Percentiles rank a stretch among this genome's conserved stretches.
Conservation (phyloP, 192 early-diverging fungal species). For the Coemansia sp. region DNA sequence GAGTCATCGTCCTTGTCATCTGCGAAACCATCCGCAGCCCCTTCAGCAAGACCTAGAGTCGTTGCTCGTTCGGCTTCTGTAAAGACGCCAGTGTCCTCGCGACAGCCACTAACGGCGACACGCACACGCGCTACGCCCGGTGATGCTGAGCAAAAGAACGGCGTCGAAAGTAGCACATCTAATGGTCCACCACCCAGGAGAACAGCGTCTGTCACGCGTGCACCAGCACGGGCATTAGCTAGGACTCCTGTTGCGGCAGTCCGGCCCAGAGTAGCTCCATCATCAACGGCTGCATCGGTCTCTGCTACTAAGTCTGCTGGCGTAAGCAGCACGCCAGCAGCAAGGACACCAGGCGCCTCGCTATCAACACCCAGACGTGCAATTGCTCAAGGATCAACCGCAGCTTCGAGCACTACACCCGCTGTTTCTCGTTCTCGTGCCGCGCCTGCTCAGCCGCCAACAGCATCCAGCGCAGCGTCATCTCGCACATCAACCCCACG, state of each 20-base stretch:
- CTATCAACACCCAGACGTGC: not conserved
- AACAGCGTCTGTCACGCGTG: not conserved
- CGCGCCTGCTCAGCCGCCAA: not conserved
- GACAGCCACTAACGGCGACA: not conserved
- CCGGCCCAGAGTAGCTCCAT: not conserved
- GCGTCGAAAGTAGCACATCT: not conserved
- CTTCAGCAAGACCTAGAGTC: not conserved
- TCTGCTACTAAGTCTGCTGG: constrained; percentile 6
- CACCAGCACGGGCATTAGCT: not conserved
- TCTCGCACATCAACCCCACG: constrained; percentile 11
- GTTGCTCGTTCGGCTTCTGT: not conserved
- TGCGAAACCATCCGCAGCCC: not conserved
- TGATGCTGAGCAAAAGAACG: not conserved
- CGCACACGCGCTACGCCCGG: not conserved
- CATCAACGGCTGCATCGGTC: not conserved
- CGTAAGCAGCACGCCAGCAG: not conserved
- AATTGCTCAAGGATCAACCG: not conserved
- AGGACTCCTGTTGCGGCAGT: not conserved
- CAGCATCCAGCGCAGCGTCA: constrained; percentile 10
- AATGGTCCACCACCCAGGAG: constrained; percentile 6
- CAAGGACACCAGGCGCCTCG: not conserved
- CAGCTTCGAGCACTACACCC: not conserved
- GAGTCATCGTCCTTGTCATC: not conserved
- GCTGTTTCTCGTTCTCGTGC: constrained; percentile 4
- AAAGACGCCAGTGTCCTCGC: not conserved